These are phyloP conservation scores for Zymoseptoria ardabiliae DNA, from an alignment of 2,329 filamentous ascomycete genomes.

Conservation along the genomic window DNA sequence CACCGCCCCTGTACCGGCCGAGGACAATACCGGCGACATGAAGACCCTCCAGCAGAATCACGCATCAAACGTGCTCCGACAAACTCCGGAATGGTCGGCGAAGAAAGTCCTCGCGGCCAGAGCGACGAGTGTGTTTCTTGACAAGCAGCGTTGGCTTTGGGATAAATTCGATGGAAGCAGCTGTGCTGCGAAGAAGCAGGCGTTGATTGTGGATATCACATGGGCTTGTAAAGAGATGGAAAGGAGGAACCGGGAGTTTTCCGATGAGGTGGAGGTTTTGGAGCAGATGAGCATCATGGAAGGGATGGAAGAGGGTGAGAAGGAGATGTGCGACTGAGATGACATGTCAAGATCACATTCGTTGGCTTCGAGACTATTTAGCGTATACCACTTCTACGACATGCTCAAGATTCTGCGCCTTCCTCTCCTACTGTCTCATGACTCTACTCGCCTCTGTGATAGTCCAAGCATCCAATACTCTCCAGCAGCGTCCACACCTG, in stretches of 20 bases:
- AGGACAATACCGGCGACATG: neutral
- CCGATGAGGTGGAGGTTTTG: neutral
- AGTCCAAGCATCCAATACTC: constrained; percentile 32
- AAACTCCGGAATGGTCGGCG: neutral
- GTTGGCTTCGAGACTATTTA: neutral
- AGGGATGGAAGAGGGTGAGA: neutral
- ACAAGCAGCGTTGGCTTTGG: neutral
- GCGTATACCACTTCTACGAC: neutral
- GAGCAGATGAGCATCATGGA: neutral
- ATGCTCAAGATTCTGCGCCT: neutral
- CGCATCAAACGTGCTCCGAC: neutral
- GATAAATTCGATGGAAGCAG: neutral
- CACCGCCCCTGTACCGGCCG: neutral
- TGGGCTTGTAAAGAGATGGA: neutral
- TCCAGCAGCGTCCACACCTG: constrained; percentile 36
- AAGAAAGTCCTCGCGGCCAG: neutral
- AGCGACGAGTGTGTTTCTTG: neutral
- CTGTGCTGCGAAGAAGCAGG: neutral
- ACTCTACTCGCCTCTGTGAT: constrained; percentile 18
- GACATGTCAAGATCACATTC: neutral
- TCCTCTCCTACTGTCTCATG: neutral
- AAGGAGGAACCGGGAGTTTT: neutral
- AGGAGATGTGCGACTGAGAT: neutral
- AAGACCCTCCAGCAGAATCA: neutral
- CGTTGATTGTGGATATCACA: neutral